Evolutionary conservation across 2,329 filamentous ascomycete genomes (phyloP).

Genomic region (Onygenales sp.): DNA sequence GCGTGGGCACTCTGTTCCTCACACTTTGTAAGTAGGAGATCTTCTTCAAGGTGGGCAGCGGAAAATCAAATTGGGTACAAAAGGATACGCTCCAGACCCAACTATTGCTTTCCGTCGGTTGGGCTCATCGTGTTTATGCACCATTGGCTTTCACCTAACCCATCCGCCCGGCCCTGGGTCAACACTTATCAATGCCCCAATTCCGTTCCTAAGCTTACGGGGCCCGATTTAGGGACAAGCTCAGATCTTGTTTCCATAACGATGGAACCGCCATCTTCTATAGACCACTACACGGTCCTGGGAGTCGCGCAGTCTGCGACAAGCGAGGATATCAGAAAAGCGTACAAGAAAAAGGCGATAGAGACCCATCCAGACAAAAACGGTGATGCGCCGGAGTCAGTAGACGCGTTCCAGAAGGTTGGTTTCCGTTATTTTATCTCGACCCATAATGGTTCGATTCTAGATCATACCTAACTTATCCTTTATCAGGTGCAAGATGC

Average conservation of each 20-base stretch:
- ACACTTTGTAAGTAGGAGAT: not conserved
- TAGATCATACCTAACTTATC: not conserved
- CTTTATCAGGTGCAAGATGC: conserved; percentile 1
- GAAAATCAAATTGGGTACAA: not conserved
- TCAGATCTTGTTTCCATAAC: not conserved
- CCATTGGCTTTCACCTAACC: not conserved
- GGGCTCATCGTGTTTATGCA: not conserved
- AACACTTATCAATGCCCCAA: not conserved
- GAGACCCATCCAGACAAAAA: conserved; percentile 11
- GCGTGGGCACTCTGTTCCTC: not conserved
- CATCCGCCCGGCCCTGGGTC: not conserved
- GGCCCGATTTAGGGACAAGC: not conserved
- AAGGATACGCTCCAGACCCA: not conserved
- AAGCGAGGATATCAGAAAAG: conserved; percentile 5
- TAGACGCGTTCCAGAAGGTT: not conserved
- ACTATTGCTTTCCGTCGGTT: not conserved
- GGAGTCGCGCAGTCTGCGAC: conserved; percentile 7
- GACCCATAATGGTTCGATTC: not conserved
- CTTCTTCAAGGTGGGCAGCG: not conserved
- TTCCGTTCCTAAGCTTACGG: conserved; percentile 1
- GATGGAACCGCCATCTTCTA: not conserved
- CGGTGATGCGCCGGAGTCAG: not conserved
- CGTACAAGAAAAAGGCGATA: conserved; percentile 7
- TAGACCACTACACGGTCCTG: conserved; percentile 10
- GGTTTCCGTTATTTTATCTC: not conserved